Conservation (phyloP, 2,329 filamentous ascomycete species). For the Penicillium sp. region DNA sequence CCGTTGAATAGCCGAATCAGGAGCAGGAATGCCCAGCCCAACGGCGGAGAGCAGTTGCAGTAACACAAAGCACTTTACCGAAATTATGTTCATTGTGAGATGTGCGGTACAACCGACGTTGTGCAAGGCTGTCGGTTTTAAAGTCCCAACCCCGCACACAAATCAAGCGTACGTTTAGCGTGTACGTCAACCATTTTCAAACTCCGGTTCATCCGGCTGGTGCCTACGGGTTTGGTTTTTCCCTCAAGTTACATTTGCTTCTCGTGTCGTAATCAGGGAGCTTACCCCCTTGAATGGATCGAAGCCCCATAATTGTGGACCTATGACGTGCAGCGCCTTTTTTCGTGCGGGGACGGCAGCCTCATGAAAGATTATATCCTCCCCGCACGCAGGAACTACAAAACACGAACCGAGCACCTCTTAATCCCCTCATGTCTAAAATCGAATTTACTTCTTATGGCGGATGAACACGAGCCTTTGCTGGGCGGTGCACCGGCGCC, state of each 20-base stretch:
- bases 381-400: background rate
- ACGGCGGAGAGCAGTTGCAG: background rate
- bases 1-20: conserved; percentile 1
- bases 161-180: background rate
- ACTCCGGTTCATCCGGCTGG: background rate
- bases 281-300: background rate
- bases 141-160: background rate
- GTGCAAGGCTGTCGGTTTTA: background rate
- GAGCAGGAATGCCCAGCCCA: background rate
- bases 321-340: background rate
- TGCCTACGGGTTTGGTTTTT: background rate
- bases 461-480: conserved; percentile 14
- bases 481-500: conserved; percentile 2
- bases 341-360: background rate
- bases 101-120: background rate
- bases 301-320: background rate
- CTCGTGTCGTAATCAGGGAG: background rate
- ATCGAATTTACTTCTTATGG: background rate
- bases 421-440: background rate
- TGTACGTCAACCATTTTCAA: background rate
- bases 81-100: background rate
- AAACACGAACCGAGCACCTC: background rate
- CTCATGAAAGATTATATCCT: background rate
- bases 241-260: too few relatives aligned
- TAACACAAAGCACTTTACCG: background rate